These are phyloP conservation scores for Ananas comosus DNA, from an alignment of 176 grass and related monocot species.

Conservation along the genomic window DNA sequence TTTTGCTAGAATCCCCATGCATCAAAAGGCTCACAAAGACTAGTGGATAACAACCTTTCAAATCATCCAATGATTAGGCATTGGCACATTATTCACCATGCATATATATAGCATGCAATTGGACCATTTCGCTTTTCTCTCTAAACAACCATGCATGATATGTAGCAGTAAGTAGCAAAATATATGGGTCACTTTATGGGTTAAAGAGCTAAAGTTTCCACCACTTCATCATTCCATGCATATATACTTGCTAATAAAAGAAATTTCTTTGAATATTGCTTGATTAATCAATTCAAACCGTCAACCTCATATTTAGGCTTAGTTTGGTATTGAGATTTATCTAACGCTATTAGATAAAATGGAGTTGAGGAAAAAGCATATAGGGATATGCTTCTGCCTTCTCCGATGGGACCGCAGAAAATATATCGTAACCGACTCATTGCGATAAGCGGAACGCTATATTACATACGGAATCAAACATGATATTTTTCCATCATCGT, in stretches of 20 bases:
- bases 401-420: too few relatives aligned
- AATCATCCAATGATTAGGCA: slow-evolving; percentile 1
- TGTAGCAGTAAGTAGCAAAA: background rate
- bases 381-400: too few relatives aligned
- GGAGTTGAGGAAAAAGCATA: too few relatives aligned
- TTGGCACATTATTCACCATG: background rate
- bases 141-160: background rate
- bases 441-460: too few relatives aligned
- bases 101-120: background rate
- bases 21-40: background rate
- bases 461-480: too few relatives aligned
- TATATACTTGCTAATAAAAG: background rate
- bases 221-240: background rate
- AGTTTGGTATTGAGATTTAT: too few relatives aligned
- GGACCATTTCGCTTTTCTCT: background rate
- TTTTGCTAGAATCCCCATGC: too few relatives aligned
- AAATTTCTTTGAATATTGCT: background rate
- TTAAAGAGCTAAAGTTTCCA: background rate
- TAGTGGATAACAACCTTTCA: background rate
- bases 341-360: too few relatives aligned
- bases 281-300: too few relatives aligned
- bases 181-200: background rate
- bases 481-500: too few relatives aligned
- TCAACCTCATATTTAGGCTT: too few relatives aligned
- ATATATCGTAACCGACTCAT: too few relatives aligned